Percentiles rank a stretch among this genome's conserved stretches.
Evolutionary conservation across 1,139 yeast genomes (phyloP).

Genomic region (Saccharomyces hybrid): DNA sequence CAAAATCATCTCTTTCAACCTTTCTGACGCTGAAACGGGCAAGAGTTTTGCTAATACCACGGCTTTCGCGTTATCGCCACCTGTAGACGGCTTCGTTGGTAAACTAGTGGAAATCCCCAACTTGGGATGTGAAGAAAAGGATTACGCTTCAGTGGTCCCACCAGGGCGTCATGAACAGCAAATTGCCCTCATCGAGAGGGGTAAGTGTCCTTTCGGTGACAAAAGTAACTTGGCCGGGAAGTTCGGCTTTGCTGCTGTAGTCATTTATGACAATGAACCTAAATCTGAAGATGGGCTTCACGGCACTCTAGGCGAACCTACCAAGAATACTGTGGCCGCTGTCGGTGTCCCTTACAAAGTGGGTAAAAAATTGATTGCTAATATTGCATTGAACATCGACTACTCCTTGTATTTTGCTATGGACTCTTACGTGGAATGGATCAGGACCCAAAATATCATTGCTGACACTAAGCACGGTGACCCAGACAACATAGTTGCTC

Average conservation of each 20-base stretch:
- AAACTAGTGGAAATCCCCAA: constrained; percentile 50
- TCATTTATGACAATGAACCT: constrained; percentile 68
- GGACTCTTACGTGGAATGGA: constrained; percentile 59
- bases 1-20: constrained; percentile 45
- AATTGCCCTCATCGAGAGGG: constrained; percentile 72
- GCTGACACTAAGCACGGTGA: constrained; percentile 85
- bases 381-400: constrained; percentile 29
- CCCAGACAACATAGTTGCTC: constrained; percentile 73
- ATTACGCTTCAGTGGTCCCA: constrained; percentile 42
- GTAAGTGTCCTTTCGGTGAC: constrained; percentile 73
- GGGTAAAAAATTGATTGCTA: constrained; percentile 44
- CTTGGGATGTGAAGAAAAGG: constrained; percentile 60
- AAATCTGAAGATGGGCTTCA: constrained; percentile 37
- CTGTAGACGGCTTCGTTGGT: constrained; percentile 66
- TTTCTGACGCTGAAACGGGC: constrained; percentile 45
- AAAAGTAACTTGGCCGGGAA: constrained; percentile 72
- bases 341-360: constrained; percentile 54
- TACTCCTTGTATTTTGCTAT: constrained; percentile 35
- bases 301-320: constrained; percentile 76
- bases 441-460: constrained; percentile 67
- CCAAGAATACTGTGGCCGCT: constrained; percentile 50
- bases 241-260: constrained; percentile 69
- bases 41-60: constrained; percentile 37
- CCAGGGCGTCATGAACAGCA: constrained; percentile 4
- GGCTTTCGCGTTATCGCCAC: constrained; percentile 71